Evolutionary conservation across 495 filamentous ascomycete genomes (phyloP), one percentile per base, ranked within the genome.

Genomic region (Annulohypoxylon bovei): DNA sequence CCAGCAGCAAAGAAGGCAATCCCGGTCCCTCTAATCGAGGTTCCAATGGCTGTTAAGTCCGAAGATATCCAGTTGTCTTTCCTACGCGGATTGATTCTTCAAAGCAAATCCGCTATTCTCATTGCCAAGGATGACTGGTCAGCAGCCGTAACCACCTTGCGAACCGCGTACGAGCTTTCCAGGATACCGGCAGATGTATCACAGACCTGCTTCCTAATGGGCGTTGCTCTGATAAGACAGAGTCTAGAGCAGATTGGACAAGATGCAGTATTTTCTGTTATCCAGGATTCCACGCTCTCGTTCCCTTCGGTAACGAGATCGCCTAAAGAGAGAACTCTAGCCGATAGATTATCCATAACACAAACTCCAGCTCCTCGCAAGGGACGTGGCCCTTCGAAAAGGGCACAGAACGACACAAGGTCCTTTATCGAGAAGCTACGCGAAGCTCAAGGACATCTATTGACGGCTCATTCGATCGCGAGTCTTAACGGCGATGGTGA

Each of bases 221-320:
- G 89, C 2, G 84, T 84, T 44, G 81, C 85, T 39, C 79, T 88
- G 6, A 77, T 92, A 58, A 77, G 83, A 5, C 83, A 88, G 77
- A 90, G 86, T 57, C 77, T 91, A 68, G 87, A 89, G 18, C 83
- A 89, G 53, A 89, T 99, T 79, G 84, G 87, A 12, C 82, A 85
- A 3, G 93, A 98, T 80, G 90, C 94, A 8, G 90, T 94, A 1
- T 97, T 94, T 76, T 95, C 92, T 39, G 89, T 94, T 16, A 84
- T 99, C 23, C 91, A 93, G 6, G 95, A 99, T 65, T 98, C 95
- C 5, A 97, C 93, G 4, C 90, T 95, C 32, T 93, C 91, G 0
- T 87, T 93, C 65, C 93, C 93, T 7, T 88, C 92, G 3, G 81
- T 93, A 32, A 75, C 73, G 18, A 77, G 58, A 44, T 53, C 68